Evolutionary conservation across 768 basidiomycete species (phyloP), one percentile per base, ranked within the genome.

Genomic region (Gymnopilus dilepis): DNA sequence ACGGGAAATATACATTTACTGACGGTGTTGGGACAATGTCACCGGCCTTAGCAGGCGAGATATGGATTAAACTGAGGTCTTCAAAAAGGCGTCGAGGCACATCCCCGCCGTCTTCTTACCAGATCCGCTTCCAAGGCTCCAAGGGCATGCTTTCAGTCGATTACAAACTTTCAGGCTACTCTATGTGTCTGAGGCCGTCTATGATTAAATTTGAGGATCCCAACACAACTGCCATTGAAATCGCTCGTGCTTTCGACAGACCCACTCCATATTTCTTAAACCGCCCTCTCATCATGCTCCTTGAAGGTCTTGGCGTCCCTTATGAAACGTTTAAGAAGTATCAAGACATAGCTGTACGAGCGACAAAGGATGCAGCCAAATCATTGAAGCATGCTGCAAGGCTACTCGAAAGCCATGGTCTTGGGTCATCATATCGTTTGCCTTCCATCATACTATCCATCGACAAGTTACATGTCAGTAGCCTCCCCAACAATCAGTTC

Each of bases 21-120:
- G 90, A 92, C 68, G 90, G 90, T 6, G 85, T 89, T 21, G 91
- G 90, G 0, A 85, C 82, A 0, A 81, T 89, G 62, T 89, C 88
- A 1, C 69, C 70, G 7, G 78, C 82, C 19, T 70, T 91, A 19
- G 86, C 87, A 1, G 66, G 70, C 4, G 81, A 78, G 7, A 85
- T 90, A 11, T 81, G 79, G 56, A 64, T 78, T 6, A 73, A 80
- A 26, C 65, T 80, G 21, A 79, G 74, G 51, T 66, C 77, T 0
- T 72, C 76, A 1, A 78, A 80, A 33, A 72, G 75, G 28, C 74
- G 77, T 11, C 47, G 30, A 30, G 68, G 67, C 12, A 74, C 72
- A 52, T 70, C 70, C 4, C 73, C 77, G 61, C 80, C 86, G 1
- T 76, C 82, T 6, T 84, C 86, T 17, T 83, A 81, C 64, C 87